These are phyloP conservation scores for Tuctoria greenei DNA, from an alignment of 176 grass and related monocot genomes.

Conservation along the genomic window DNA sequence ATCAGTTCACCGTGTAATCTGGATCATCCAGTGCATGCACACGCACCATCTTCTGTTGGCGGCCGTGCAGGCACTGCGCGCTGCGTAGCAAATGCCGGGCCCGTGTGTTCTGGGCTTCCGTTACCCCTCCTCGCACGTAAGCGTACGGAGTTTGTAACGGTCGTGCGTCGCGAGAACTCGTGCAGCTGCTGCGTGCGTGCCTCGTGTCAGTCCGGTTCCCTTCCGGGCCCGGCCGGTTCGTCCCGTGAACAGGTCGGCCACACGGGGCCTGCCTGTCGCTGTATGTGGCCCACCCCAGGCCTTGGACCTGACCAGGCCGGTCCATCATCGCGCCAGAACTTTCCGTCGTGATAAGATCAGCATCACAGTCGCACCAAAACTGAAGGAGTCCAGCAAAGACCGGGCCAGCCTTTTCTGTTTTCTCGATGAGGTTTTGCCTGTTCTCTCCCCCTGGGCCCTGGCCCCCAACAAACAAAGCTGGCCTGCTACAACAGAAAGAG, in stretches of 20 bases:
- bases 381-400: not conserved
- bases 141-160: not conserved
- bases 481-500: constrained; percentile 5
- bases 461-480: not conserved
- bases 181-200: not conserved
- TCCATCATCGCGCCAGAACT: constrained; percentile 4
- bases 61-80: not conserved
- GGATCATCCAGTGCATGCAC: not conserved
- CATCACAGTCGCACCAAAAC: not conserved
- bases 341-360: not conserved
- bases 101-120: not conserved
- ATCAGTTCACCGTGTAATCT: not conserved
- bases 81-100: not conserved
- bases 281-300: not conserved
- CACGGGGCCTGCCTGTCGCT: constrained; percentile 26
- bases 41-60: not conserved
- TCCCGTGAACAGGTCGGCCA: constrained; percentile 22
- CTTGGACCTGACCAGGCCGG: constrained; percentile 31
- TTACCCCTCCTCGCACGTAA: not conserved
- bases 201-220: constrained; percentile 2
- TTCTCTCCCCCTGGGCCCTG: constrained; percentile 19
- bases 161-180: not conserved
- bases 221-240: constrained; percentile 2
- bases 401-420: not conserved
- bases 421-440: not conserved